Evolutionary conservation across 495 filamentous ascomycete species (phyloP).

Genomic region (Lepidopterella palustris): DNA sequence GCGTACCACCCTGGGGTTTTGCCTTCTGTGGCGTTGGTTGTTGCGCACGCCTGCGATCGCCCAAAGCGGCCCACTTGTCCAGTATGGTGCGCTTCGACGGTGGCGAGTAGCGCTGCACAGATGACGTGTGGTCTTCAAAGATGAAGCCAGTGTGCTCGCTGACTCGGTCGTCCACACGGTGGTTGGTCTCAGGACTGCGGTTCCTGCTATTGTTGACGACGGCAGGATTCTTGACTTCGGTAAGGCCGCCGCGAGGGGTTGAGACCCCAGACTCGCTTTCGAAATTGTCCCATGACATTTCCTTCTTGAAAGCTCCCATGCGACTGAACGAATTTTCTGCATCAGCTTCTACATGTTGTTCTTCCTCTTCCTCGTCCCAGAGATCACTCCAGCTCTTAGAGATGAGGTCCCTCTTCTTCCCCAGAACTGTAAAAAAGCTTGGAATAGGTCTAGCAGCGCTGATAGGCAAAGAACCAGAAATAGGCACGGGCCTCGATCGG

Average conservation of each 20-base stretch:
- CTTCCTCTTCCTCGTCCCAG: slow-evolving; percentile 85
- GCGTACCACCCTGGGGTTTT: slow-evolving; percentile 28
- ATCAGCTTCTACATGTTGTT: slow-evolving; percentile 24
- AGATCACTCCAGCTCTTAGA: slow-evolving; percentile 98
- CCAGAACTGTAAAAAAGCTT: slow-evolving; percentile 70
- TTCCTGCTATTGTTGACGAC: slow-evolving; percentile 33
- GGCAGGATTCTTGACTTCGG: slow-evolving; percentile 35
- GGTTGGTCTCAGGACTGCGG: slow-evolving; percentile 20
- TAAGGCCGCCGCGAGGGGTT: slow-evolving; percentile 34
- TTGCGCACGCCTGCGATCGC: slow-evolving; percentile 67
- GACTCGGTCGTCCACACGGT: slow-evolving; percentile 36
- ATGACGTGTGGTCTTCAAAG: slow-evolving; percentile 54
- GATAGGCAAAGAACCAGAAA: slow-evolving; percentile 74
- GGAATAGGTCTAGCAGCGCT: slow-evolving; percentile 53
- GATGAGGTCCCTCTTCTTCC: slow-evolving; percentile 62
- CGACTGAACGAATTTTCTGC: slow-evolving; percentile 26
- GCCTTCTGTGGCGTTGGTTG: slow-evolving; percentile 29
- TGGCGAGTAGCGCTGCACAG: slow-evolving; percentile 47
- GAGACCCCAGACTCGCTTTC: slow-evolving; percentile 28
- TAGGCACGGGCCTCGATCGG: slow-evolving; percentile 47
- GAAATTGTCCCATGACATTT: slow-evolving; percentile 22
- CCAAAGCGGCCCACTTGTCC: slow-evolving; percentile 84
- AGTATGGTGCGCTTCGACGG: slow-evolving; percentile 49
- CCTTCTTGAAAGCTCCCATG: slow-evolving; percentile 21
- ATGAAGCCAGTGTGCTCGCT: slow-evolving; percentile 59